phyloP scores from a whole-genome alignment of 1,284 basidiomycete species.

The Sporisorium reilianum region DNA sequence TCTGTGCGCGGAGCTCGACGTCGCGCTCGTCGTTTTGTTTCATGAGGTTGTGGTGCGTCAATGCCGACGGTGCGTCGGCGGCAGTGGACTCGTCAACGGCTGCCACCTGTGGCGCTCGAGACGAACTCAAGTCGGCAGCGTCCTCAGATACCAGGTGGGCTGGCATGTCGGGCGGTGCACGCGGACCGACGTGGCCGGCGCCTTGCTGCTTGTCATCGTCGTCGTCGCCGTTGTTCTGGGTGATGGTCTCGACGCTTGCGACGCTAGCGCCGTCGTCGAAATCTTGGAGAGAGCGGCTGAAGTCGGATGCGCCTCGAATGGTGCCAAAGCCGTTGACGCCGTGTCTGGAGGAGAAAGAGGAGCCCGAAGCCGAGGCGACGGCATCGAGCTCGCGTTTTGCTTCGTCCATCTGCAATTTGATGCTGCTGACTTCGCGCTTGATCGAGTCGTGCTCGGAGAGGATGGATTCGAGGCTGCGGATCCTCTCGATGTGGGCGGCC shows the following conservation, averaged over 20 bases:
- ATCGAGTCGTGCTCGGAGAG: conserved; percentile 85
- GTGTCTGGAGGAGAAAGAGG: conserved; percentile 17
- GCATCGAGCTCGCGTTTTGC: conserved; percentile 61
- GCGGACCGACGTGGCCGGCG: conserved; percentile 50
- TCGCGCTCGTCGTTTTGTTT: conserved; percentile 39
- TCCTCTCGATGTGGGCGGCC: conserved; percentile 84
- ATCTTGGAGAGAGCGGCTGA: conserved; percentile 28
- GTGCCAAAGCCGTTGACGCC: conserved; percentile 36
- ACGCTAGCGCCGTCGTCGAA: conserved; percentile 65
- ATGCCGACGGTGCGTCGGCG: neutral
- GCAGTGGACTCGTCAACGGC: conserved; percentile 1
- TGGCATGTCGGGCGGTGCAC: conserved; percentile 57
- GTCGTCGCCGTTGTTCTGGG: conserved; percentile 21
- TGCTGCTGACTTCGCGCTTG: conserved; percentile 79
- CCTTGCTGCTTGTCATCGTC: neutral
- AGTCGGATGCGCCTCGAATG: conserved; percentile 13
- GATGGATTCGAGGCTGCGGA: conserved; percentile 83
- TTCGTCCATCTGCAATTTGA: conserved; percentile 69
- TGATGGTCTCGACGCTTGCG: conserved; percentile 63
- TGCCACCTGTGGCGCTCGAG: conserved; percentile 18
- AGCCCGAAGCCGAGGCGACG: conserved; percentile 20
- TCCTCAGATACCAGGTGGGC: conserved; percentile 31
- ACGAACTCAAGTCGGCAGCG: conserved; percentile 21
- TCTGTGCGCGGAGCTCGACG: conserved; percentile 71
- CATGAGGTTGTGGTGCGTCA: conserved; percentile 15